These are phyloP conservation scores for Lachnellula arida DNA, from an alignment of 2,329 filamentous ascomycete genomes.

Conservation along the genomic window DNA sequence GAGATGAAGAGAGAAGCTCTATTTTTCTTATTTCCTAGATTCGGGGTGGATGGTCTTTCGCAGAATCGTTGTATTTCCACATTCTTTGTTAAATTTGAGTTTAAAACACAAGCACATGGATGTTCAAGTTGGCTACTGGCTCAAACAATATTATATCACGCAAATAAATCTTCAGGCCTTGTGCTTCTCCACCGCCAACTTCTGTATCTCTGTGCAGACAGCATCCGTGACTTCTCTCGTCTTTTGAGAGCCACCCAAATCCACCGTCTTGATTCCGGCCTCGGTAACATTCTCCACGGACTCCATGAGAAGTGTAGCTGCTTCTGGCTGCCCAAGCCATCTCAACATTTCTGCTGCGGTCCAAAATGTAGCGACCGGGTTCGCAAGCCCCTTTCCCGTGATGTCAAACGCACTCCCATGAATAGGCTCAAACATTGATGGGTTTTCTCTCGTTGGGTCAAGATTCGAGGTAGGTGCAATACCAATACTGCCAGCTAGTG, in stretches of 20 bases:
- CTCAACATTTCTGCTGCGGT: constrained; percentile 53
- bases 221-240: constrained; percentile 24
- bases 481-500: constrained; percentile 65
- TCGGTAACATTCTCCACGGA: constrained; percentile 50
- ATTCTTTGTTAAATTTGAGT: no score
- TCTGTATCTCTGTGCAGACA: constrained; percentile 25
- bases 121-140: no score
- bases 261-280: constrained; percentile 46
- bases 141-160: no score
- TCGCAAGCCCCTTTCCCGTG: constrained; percentile 51
- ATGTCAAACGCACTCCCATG: constrained; percentile 57
- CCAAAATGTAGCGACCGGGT: constrained; percentile 55
- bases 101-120: no score
- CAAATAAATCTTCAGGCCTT: not conserved
- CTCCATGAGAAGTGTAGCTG: constrained; percentile 44
- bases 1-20: no score
- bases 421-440: constrained; percentile 59
- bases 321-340: constrained; percentile 52
- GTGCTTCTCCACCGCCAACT: not conserved
- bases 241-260: constrained; percentile 43
- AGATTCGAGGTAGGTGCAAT: constrained; percentile 68
- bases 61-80: no score
- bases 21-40: no score
- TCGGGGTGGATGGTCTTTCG: no score
- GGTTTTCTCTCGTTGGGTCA: constrained; percentile 51